phyloP scores from a whole-genome alignment of 176 grass and related monocot species.

The Paspalum vaginatum region DNA sequence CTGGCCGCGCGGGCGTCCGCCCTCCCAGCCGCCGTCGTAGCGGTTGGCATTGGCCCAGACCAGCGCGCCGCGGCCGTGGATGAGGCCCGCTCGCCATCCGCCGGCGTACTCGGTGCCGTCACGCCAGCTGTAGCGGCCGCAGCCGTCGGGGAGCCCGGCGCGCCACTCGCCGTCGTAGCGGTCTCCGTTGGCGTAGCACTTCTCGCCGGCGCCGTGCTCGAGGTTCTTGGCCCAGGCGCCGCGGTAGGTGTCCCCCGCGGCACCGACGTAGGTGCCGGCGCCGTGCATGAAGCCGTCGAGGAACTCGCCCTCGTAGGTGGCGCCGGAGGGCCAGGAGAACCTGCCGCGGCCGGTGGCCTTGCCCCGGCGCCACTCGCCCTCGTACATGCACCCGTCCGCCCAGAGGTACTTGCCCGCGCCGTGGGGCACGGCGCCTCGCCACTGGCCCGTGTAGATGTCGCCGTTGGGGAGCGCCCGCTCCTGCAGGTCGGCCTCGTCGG shows the following conservation, averaged over 20 bases:
- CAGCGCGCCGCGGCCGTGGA: slow-evolving; percentile 75
- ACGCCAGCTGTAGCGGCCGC: slow-evolving; percentile 70
- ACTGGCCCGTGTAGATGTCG: slow-evolving; percentile 75
- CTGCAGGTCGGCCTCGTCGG: not conserved
- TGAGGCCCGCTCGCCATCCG: slow-evolving; percentile 65
- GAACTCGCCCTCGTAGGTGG: slow-evolving; percentile 93
- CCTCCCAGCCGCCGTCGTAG: slow-evolving; percentile 91
- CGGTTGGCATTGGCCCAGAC: slow-evolving; percentile 78
- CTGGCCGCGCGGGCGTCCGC: slow-evolving; percentile 65
- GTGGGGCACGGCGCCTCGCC: slow-evolving; percentile 62
- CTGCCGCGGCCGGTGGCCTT: slow-evolving; percentile 68
- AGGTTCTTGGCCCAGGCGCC: slow-evolving; percentile 88
- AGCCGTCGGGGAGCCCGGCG: slow-evolving; percentile 65
- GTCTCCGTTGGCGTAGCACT: slow-evolving; percentile 83
- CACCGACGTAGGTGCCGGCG: slow-evolving; percentile 62
- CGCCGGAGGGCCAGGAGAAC: slow-evolving; percentile 81
- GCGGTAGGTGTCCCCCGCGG: slow-evolving; percentile 78
- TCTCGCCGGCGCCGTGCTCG: slow-evolving; percentile 73
- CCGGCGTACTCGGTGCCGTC: slow-evolving; percentile 80
- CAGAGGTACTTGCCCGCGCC: slow-evolving; percentile 79
- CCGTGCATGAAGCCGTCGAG: slow-evolving; percentile 77
- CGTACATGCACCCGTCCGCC: slow-evolving; percentile 87
- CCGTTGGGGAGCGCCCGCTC: slow-evolving; percentile 64
- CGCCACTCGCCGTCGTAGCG: slow-evolving; percentile 82
- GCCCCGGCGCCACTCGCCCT: slow-evolving; percentile 78